Evolutionary conservation across 306 rosid genomes (phyloP), one percentile per base, ranked within the genome.

Genomic region (Styphnolobium japonicum): DNA sequence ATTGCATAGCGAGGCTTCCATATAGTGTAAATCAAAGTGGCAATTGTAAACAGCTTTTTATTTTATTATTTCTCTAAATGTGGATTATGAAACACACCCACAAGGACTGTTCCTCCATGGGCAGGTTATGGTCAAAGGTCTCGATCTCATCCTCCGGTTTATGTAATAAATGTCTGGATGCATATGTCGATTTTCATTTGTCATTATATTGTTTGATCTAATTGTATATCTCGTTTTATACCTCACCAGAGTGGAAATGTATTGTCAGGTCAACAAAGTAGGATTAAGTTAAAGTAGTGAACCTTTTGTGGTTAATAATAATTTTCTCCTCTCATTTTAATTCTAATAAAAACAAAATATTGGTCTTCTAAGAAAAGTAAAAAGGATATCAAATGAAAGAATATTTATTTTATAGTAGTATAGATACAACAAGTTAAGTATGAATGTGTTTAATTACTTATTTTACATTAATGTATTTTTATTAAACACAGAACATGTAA

Each of bases 11-110:
- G 10, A 52, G 57, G 65, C 43, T 73, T 65, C 73, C 19, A 34
- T 73, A 19, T 61, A 72, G 10, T 25, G 74, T 65, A 67, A 36
- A 64, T 80, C 80, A 65, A 48, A 77, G 37, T 69, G 43, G 56
- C 80, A 49, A 18, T 48, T 79, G 21, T 42, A 39, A 33, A 4
- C 39, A 14, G 16, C 12, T 5, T 9, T 19, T 39, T 31, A 18
- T 23, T 60, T 10, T 1, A 1, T 37, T 62, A 33, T 57, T 37
- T 12, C 43, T 70, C 61, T 52, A 4, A 22, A 21, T 55, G 63
- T 77, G 76, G 71, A 22, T 37, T 68, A 16, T n/a, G 33, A 46
- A 46, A 53, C 71, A 39, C 55, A n/a, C 48, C 39, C 15, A 53
- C 15, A 63, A 56, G 45, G 68, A 55, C 71, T 64, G 70, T 64